Conservation (phyloP, 2,329 filamentous ascomycete genomes). For the Akanthomyces dipterigenus region DNA sequence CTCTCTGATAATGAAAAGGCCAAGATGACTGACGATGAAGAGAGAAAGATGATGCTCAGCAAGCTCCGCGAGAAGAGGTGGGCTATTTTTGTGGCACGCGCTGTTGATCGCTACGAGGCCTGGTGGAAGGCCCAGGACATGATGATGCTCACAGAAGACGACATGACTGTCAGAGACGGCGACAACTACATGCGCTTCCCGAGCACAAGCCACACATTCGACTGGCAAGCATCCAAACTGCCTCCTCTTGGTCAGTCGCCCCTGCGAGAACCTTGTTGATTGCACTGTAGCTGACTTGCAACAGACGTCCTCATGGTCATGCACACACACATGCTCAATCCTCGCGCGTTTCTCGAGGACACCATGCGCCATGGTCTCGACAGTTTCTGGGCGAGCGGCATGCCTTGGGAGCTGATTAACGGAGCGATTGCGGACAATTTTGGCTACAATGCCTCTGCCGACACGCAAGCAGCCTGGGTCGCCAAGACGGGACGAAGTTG, state of each 20-base stretch:
- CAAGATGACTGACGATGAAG: constrained; percentile 25
- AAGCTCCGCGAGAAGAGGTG: constrained; percentile 65
- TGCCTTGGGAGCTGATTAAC: constrained; percentile 60
- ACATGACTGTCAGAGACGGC: constrained; percentile 25
- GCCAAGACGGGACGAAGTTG: constrained; percentile 44
- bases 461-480: constrained; percentile 41
- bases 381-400: constrained; percentile 52
- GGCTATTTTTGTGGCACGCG: constrained; percentile 61
- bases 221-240: constrained; percentile 30
- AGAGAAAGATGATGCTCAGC: constrained; percentile 30
- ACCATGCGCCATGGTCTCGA: constrained; percentile 51
- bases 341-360: constrained; percentile 67
- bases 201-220: constrained; percentile 25
- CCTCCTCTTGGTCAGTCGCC: constrained; percentile 51
- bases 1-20: background rate
- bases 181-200: constrained; percentile 29
- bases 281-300: background rate
- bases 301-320: constrained; percentile 71
- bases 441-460: constrained; percentile 43
- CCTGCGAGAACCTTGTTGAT: background rate
- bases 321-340: constrained; percentile 75
- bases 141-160: constrained; percentile 26
- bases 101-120: constrained; percentile 58
- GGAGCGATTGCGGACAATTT: constrained; percentile 53
- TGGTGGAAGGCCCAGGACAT: constrained; percentile 51